Evolutionary conservation across 306 rosid species (phyloP).

Genomic region (Urtica urens): DNA sequence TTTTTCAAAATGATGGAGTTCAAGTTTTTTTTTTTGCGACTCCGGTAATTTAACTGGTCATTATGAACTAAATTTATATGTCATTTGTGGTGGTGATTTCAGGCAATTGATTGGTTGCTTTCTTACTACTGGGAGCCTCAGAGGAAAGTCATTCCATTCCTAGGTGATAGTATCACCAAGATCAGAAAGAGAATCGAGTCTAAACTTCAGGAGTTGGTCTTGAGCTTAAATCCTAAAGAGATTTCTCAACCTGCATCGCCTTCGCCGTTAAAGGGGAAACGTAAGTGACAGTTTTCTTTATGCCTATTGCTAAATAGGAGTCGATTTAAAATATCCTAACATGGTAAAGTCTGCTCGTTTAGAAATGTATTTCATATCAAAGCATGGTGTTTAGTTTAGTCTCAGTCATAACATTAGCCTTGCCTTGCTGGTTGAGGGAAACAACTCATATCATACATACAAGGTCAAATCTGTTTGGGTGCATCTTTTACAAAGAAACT

Average conservation of each 20-base stretch:
- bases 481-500: too few species aligned
- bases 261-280: slow-evolving; percentile 39
- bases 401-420: too few species aligned
- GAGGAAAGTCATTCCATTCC: slow-evolving; percentile 70
- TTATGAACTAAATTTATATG: not conserved
- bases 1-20: too few species aligned
- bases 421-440: too few species aligned
- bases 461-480: too few species aligned
- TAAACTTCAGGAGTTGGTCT: slow-evolving; percentile 49
- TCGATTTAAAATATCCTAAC: too few species aligned
- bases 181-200: slow-evolving; percentile 48
- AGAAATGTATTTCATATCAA: too few species aligned
- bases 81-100: slow-evolving; percentile 15
- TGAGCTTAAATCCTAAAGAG: slow-evolving; percentile 34
- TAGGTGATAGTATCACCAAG: slow-evolving; percentile 36
- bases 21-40: too few species aligned
- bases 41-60: too few species aligned
- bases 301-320: slow-evolving; percentile 15
- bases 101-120: slow-evolving; percentile 96
- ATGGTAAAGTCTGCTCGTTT: too few species aligned
- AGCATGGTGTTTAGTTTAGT: too few species aligned
- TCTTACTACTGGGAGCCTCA: slow-evolving; percentile 94
- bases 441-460: too few species aligned
- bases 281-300: slow-evolving; percentile 27
- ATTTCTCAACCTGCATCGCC: slow-evolving; percentile 23